These are phyloP conservation scores for Neonectria sp. DNA, from an alignment of 2,329 filamentous ascomycete genomes.

Conservation along the genomic window DNA sequence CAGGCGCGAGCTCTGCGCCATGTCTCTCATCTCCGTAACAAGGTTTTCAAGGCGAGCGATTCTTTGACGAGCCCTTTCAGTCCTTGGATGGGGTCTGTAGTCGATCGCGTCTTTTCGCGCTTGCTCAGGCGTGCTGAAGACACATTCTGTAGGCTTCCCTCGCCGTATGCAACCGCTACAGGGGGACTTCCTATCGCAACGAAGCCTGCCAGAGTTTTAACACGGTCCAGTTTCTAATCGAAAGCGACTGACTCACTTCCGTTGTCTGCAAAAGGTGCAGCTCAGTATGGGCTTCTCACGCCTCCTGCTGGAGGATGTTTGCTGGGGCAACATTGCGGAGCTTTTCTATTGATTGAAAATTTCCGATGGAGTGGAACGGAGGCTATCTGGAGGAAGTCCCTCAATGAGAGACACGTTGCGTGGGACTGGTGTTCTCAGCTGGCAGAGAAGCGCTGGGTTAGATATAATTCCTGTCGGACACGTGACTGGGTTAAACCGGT, in stretches of 20 bases:
- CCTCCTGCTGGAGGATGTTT: constrained; percentile 6
- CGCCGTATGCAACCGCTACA: constrained; percentile 24
- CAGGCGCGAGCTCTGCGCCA: constrained; percentile 15
- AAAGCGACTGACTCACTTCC: constrained; percentile 13
- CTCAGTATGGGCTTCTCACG: constrained; percentile 26
- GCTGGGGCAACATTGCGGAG: neutral
- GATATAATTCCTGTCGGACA: no score
- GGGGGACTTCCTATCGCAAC: constrained; percentile 25
- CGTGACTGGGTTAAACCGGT: no score
- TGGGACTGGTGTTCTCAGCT: no score
- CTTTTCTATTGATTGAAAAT: no score
- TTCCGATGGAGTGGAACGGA: no score
- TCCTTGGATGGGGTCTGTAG: constrained; percentile 29
- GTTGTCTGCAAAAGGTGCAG: constrained; percentile 25
- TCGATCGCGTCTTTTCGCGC: constrained; percentile 36
- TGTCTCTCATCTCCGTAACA: constrained; percentile 33
- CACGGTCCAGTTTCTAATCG: neutral
- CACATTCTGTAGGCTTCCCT: constrained; percentile 23
- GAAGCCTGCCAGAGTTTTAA: constrained; percentile 10
- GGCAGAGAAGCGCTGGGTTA: no score
- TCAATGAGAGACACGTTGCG: no score
- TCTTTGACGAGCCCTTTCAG: constrained; percentile 33
- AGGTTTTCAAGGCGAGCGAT: constrained; percentile 37
- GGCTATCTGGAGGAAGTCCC: no score
- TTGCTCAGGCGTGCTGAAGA: constrained; percentile 32